Percentiles rank a stretch among this genome's conserved stretches.
These are phyloP conservation scores for Detonula confervacea DNA, from an alignment of 352 stramenopile genomes.

Conservation along the genomic window DNA sequence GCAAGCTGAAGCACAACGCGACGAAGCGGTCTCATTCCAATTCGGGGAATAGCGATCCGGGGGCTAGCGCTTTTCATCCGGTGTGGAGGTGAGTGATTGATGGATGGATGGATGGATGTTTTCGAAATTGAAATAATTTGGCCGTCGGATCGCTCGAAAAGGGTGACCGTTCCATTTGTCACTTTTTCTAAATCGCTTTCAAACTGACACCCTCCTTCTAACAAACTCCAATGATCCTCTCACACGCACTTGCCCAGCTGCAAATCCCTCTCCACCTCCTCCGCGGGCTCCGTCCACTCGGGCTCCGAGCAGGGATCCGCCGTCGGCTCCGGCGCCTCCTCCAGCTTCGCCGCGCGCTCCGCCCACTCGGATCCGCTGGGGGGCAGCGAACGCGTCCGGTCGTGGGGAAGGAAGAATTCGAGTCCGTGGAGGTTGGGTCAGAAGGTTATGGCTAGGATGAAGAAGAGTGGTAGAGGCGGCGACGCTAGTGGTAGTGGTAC, in stretches of 20 bases:
- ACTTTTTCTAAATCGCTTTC: too few relatives aligned
- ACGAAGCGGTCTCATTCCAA: conserved; percentile 3
- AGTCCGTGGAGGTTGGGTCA: too few relatives aligned
- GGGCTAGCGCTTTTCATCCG: conserved; percentile 16
- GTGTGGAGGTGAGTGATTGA: conserved; percentile 23
- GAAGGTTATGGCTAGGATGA: too few relatives aligned
- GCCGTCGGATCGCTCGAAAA: too few relatives aligned
- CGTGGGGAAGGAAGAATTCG: too few relatives aligned
- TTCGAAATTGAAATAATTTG: too few relatives aligned
- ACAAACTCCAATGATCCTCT: background rate
- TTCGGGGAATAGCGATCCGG: conserved; percentile 29
- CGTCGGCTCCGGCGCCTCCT: background rate
- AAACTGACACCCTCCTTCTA: too few relatives aligned
- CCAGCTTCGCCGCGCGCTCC: background rate
- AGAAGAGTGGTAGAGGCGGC: too few relatives aligned
- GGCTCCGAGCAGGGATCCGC: background rate
- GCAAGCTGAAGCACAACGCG: background rate
- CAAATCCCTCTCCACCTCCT: conserved; percentile 4
- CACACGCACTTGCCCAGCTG: background rate
- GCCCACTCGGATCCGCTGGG: background rate
- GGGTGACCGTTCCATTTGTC: too few relatives aligned
- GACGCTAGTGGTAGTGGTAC: too few relatives aligned
- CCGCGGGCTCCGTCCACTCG: background rate
- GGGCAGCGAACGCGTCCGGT: too few relatives aligned
- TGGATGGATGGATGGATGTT: too few relatives aligned